These are phyloP conservation scores for Cyclotella cryptica DNA, from an alignment of 108 stramenopile genomes.

Conservation along the genomic window DNA sequence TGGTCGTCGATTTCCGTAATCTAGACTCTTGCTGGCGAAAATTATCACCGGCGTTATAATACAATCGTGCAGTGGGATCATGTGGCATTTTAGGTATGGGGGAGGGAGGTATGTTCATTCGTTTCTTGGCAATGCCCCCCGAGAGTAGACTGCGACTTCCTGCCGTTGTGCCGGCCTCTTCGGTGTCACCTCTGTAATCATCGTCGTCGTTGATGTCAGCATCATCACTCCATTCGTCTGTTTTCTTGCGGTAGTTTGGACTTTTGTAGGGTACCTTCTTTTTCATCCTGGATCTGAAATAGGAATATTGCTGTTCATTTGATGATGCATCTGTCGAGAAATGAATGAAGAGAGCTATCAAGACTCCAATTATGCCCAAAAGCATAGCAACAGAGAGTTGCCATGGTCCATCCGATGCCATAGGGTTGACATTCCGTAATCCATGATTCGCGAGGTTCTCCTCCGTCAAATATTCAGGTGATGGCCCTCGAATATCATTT, in stretches of 20 bases:
- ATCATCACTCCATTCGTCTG: conserved; percentile 80
- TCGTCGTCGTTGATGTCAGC: conserved; percentile 52
- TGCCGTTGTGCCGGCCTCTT: background rate
- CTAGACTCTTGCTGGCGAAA: conserved; percentile 42
- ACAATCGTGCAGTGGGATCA: conserved; percentile 46
- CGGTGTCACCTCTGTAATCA: conserved; percentile 31
- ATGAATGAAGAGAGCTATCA: conserved; percentile 74
- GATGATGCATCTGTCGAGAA: conserved; percentile 40
- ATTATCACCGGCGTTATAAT: conserved; percentile 28
- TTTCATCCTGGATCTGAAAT: conserved; percentile 27
- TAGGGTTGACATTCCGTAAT: conserved; percentile 9
- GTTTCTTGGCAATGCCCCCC: conserved; percentile 32
- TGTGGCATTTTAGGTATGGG: conserved; percentile 15
- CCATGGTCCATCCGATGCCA: conserved; percentile 52
- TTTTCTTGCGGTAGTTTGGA: conserved; percentile 63
- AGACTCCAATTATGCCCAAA: conserved; percentile 62
- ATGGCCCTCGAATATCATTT: background rate
- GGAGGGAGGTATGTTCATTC: conserved; percentile 14
- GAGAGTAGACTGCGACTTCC: background rate
- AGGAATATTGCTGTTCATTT: conserved; percentile 16
- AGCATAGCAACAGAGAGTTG: conserved; percentile 69
- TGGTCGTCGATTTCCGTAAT: conserved; percentile 33
- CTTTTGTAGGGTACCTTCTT: conserved; percentile 20
- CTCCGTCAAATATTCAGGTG: background rate
- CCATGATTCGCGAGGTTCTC: background rate